Conservation (phyloP, 129 eudicot species). For the Tagetes erecta region DNA sequence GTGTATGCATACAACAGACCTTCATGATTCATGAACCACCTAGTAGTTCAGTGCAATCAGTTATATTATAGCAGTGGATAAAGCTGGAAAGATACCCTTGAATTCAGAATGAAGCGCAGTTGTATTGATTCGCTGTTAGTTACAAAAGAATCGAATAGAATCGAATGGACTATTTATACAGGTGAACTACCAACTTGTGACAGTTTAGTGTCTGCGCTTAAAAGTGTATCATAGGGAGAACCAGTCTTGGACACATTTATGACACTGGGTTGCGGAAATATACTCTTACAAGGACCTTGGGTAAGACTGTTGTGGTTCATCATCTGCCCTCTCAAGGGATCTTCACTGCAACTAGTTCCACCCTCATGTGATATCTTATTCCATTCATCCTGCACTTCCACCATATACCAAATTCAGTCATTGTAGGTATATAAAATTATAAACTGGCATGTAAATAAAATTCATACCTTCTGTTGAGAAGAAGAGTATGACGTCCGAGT, state of each 20-base stretch:
- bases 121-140: conserved; percentile 15
- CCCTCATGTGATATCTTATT: conserved; percentile 22
- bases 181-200: conserved; percentile 27
- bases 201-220: conserved; percentile 4
- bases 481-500: conserved; percentile 14
- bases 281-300: conserved; percentile 27
- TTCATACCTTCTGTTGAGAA: conserved; percentile 38
- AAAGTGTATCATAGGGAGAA: conserved; percentile 8
- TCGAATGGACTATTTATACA: conserved; percentile 22
- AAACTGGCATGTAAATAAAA: background rate
- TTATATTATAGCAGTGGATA: background rate
- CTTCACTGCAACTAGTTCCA: conserved; percentile 39
- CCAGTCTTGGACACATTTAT: conserved; percentile 13
- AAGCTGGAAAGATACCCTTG: background rate
- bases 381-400: conserved; percentile 38
- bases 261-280: conserved; percentile 25
- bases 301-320: conserved; percentile 27
- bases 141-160: conserved; percentile 25
- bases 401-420: background rate
- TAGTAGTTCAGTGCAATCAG: background rate
- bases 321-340: conserved; percentile 26
- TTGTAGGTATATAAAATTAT: background rate
- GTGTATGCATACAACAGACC: background rate
- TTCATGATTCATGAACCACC: background rate
- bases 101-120: conserved; percentile 1